Conservation (phyloP, 2,329 filamentous ascomycete species). For the Polytolypa hystricis region DNA sequence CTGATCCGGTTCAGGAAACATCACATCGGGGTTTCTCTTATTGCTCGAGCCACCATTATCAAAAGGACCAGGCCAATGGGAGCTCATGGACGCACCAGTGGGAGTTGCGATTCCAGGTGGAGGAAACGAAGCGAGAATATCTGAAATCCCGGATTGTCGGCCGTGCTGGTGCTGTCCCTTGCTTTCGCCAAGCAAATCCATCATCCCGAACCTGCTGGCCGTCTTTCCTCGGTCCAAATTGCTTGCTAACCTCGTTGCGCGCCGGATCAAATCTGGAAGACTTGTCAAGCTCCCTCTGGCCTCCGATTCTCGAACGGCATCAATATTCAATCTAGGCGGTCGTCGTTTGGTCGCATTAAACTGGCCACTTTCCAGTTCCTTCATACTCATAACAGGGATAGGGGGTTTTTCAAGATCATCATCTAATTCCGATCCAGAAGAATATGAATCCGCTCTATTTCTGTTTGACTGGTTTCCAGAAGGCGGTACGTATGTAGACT, state of each 20-base stretch:
- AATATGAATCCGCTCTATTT: constrained; percentile 16
- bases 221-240: constrained; percentile 76
- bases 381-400: constrained; percentile 16
- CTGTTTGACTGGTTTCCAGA: constrained; percentile 8
- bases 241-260: constrained; percentile 74
- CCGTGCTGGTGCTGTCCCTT: constrained; percentile 18
- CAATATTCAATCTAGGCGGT: constrained; percentile 69
- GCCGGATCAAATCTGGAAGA: constrained; percentile 76
- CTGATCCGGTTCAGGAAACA: constrained; percentile 12
- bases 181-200: constrained; percentile 35
- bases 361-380: constrained; percentile 14
- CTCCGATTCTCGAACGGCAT: constrained; percentile 70
- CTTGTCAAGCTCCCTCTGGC: constrained; percentile 83
- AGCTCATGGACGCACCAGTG: constrained; percentile 18
- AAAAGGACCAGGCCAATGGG: constrained; percentile 30
- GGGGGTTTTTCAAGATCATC: constrained; percentile 25
- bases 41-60: constrained; percentile 25
- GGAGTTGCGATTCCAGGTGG: constrained; percentile 45
- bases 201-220: constrained; percentile 46
- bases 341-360: constrained; percentile 21
- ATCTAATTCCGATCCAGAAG: constrained; percentile 16
- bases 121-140: constrained; percentile 56
- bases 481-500: too few species aligned
- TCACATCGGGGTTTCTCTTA: constrained; percentile 10
- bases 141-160: constrained; percentile 44